These are phyloP conservation scores for Globisporangium parvum DNA, from an alignment of 352 stramenopile genomes.

Conservation along the genomic window DNA sequence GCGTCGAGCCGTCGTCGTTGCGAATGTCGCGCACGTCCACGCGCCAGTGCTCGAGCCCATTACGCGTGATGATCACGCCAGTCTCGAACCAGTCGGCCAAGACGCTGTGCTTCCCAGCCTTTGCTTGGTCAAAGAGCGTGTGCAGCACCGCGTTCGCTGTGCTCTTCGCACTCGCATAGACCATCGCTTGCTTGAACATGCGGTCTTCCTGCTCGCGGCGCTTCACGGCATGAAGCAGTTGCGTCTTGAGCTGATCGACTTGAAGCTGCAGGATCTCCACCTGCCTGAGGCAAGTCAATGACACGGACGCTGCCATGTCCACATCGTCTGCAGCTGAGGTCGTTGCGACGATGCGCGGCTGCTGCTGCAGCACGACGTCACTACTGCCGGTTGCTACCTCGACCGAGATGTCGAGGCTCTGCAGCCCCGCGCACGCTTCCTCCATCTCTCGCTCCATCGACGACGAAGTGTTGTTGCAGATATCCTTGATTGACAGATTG, in stretches of 20 bases:
- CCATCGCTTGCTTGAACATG: slow-evolving; percentile 48
- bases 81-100: slow-evolving; percentile 60
- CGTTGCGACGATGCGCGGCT: slow-evolving; percentile 8
- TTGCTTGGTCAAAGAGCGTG: slow-evolving; percentile 71
- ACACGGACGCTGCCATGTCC: background rate
- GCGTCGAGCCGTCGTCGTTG: slow-evolving; percentile 51
- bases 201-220: slow-evolving; percentile 59
- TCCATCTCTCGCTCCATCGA: no score
- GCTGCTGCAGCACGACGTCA: slow-evolving; percentile 12
- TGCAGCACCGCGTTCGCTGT: slow-evolving; percentile 69
- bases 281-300: slow-evolving; percentile 5
- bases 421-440: slow-evolving; percentile 31
- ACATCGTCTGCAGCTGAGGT: background rate
- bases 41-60: slow-evolving; percentile 67
- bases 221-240: slow-evolving; percentile 37
- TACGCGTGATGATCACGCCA: slow-evolving; percentile 68
- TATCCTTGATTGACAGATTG: no score
- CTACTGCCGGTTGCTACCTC: background rate
- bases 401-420: slow-evolving; percentile 52
- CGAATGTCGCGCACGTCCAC: slow-evolving; percentile 51
- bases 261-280: slow-evolving; percentile 42
- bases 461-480: no score
- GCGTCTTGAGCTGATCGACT: slow-evolving; percentile 34
- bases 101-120: slow-evolving; percentile 41
- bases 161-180: slow-evolving; percentile 62